Conservation (phyloP, 2,329 filamentous ascomycete species). For the Aspergillus sp. region DNA sequence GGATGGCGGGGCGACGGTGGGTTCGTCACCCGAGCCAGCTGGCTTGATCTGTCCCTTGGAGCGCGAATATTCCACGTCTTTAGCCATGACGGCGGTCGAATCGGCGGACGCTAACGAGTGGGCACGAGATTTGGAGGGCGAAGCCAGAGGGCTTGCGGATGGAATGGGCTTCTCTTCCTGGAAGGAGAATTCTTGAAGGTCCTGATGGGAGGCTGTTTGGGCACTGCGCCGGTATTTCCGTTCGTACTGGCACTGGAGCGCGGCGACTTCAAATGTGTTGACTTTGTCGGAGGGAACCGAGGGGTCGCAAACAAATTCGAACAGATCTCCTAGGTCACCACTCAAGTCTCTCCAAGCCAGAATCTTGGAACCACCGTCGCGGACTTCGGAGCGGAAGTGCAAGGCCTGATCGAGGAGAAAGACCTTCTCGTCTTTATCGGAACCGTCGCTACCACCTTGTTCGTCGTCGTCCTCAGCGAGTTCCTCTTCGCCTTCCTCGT, state of each 20-base stretch:
- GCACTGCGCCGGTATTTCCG: conserved; percentile 82
- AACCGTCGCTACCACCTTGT: conserved; percentile 72
- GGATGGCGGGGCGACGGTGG: conserved; percentile 61
- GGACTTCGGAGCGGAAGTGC: conserved; percentile 79
- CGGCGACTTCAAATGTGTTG: conserved; percentile 75
- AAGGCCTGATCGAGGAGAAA: conserved; percentile 93
- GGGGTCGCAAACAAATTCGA: conserved; percentile 91
- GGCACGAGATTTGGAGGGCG: conserved; percentile 41
- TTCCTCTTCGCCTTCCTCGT: conserved; percentile 96
- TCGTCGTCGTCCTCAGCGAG: conserved; percentile 87
- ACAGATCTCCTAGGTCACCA: conserved; percentile 91
- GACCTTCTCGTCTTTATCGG: conserved; percentile 95
- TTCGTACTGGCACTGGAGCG: conserved; percentile 95
- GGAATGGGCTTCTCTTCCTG: conserved; percentile 60
- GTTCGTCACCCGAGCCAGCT: conserved; percentile 40
- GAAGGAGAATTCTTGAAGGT: conserved; percentile 82
- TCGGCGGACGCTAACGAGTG: conserved; percentile 38
- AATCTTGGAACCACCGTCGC: conserved; percentile 77
- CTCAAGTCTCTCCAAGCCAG: conserved; percentile 94
- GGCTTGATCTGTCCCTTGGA: conserved; percentile 41
- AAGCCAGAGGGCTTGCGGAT: conserved; percentile 57
- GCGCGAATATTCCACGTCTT: conserved; percentile 43
- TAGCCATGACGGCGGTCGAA: conserved; percentile 44
- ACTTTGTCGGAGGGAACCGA: conserved; percentile 69
- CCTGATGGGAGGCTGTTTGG: conserved; percentile 75